Evolutionary conservation across 169 alveolate species (phyloP), one percentile per base, ranked within the genome.

Genomic region (Plasmodium fragile): DNA sequence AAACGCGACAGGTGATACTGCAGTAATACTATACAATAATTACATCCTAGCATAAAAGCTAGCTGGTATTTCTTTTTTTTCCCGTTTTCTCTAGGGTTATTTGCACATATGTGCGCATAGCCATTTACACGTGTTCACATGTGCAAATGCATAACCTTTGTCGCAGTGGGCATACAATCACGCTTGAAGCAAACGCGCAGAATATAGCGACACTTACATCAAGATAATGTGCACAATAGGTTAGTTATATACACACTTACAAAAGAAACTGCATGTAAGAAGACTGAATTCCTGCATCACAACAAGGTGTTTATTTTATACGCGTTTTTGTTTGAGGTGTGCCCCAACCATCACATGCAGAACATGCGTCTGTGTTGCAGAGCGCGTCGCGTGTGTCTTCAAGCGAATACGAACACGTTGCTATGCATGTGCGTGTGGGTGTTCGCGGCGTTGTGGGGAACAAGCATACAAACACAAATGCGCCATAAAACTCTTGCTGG

Each of bases 261-360:
- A 84, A 25, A 78, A 69, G 93, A 93, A 59, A 82, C 81, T 81
- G 81, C 92, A 52, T 43, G 84, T 5, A 93, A 45, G 55, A 45
- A 80, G 2, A 93, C 93, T 59, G 73, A n/a, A 59, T 59, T 59
- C 0, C 73, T 59, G 73, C 73, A 59, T 59, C 10, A 59, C n/a
- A 6, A 28, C 75, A 65, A 25, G 36, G 75, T 28, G 75, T 28
- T 65, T 65, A 6, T n/a, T 65, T 65, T 65, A 65, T 22, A 25
- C 5, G 75, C 36, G 75, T 65, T 65, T 65, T 65, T 28, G 78
- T 69, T 84, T n/a, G 87, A 83, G 28, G 28, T 49, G 59, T 13
- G 59, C 59, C 52, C 59, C n/a, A 11, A 53, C 28, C n/a, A n/a
- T 75, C 72, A 45, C 10, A 52, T 45, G 83, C 83, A 75, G 28